These are phyloP conservation scores for Lactarius hatsudake DNA, from an alignment of 768 basidiomycete species.

Conservation along the genomic window DNA sequence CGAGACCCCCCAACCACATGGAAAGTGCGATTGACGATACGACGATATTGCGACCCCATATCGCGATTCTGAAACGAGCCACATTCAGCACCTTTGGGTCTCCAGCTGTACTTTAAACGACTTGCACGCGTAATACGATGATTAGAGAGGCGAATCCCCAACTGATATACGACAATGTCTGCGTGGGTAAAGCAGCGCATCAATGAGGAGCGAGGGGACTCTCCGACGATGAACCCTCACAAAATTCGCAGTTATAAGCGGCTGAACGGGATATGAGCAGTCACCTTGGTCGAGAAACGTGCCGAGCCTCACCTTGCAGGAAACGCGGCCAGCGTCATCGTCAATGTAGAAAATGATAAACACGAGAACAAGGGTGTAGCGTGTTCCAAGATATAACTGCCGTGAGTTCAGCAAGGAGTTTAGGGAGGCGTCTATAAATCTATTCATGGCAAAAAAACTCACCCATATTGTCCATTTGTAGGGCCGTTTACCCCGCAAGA, in stretches of 20 bases:
- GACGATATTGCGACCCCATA: not conserved
- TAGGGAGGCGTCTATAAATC: not conserved
- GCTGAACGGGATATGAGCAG: not conserved
- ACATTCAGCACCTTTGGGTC: not conserved
- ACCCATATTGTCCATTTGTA: slow-evolving; percentile 4
- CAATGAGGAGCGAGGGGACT: not conserved
- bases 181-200: not conserved
- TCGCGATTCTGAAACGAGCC: slow-evolving; percentile 5
- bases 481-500: slow-evolving; percentile 10
- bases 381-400: slow-evolving; percentile 11
- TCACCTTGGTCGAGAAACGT: not conserved
- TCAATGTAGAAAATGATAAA: not conserved
- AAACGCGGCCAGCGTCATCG: not conserved
- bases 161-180: not conserved
- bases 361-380: not conserved
- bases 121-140: slow-evolving; percentile 7
- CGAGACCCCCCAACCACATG: not conserved
- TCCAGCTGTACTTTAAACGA: not conserved
- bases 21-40: not conserved
- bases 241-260: not conserved
- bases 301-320: not conserved
- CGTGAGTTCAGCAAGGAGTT: no score
- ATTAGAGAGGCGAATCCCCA: slow-evolving; percentile 3
- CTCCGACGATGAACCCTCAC: not conserved
- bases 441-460: not conserved